Evolutionary conservation across 805 yeast genomes (phyloP).

Genomic region (Ogataea allantospora): DNA sequence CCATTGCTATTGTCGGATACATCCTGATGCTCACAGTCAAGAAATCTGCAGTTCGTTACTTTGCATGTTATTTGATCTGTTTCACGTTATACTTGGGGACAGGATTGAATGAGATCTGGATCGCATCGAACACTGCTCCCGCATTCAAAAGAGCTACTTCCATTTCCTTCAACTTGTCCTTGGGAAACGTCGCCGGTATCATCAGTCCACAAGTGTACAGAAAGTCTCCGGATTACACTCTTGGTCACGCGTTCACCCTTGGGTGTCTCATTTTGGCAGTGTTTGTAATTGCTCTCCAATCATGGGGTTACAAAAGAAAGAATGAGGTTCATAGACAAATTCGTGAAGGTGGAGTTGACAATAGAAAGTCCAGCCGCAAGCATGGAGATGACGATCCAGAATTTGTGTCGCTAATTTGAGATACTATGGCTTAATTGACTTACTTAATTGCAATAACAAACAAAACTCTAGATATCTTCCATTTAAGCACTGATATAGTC

Average conservation of each 20-base stretch:
- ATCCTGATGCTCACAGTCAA: conserved; percentile 13
- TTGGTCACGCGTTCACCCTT: conserved; percentile 37
- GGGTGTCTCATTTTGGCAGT: not conserved
- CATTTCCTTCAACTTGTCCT: conserved; percentile 41
- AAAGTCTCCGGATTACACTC: conserved; percentile 34
- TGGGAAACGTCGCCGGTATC: conserved; percentile 47
- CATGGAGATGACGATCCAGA: conserved; percentile 8
- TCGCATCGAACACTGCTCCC: conserved; percentile 41
- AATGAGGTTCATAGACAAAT: conserved; percentile 1
- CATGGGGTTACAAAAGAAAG: conserved; percentile 2
- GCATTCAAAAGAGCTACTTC: conserved; percentile 43
- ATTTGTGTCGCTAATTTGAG: conserved; percentile 1
- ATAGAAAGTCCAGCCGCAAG: conserved; percentile 3
- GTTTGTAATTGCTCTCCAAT: conserved; percentile 4
- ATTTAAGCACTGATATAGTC: conserved; percentile 7
- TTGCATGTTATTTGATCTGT: conserved; percentile 17
- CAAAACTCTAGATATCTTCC: not conserved
- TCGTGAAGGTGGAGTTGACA: conserved; percentile 4
- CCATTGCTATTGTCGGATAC: conserved; percentile 13
- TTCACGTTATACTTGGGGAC: conserved; percentile 6
- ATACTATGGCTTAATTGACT: not conserved
- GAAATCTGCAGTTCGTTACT: conserved; percentile 16
- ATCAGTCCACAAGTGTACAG: conserved; percentile 44
- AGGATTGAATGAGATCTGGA: conserved; percentile 8
- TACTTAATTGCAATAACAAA: not conserved